Evolutionary conservation across 2,329 filamentous ascomycete genomes (phyloP).

Genomic region (Ambrosiella cleistominuta): DNA sequence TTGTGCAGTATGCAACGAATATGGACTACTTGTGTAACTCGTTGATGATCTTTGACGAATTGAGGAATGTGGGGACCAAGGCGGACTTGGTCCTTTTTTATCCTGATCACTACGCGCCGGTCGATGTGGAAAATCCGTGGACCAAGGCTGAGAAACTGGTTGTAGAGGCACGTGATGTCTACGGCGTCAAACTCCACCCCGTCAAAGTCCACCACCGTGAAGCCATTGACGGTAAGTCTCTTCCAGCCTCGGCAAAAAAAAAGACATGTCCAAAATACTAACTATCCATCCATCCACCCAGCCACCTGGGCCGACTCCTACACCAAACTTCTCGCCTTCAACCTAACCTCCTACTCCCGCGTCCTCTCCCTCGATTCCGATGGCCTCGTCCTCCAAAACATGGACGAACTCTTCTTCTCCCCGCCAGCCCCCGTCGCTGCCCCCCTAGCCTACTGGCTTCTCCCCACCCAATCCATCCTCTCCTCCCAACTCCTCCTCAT

Average conservation of each 20-base stretch:
- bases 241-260: too few relatives aligned
- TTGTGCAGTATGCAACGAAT: conserved; percentile 33
- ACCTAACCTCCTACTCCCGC: conserved; percentile 39
- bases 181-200: conserved; percentile 27
- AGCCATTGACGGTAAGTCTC: conserved; percentile 21
- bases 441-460: conserved; percentile 55
- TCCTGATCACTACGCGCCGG: conserved; percentile 20
- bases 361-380: conserved; percentile 43
- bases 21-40: conserved; percentile 31
- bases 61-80: conserved; percentile 25
- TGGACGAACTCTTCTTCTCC: conserved; percentile 56
- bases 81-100: conserved; percentile 31
- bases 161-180: conserved; percentile 26
- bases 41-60: conserved; percentile 31
- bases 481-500: conserved; percentile 46
- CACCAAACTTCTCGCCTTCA: conserved; percentile 53
- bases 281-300: conserved; percentile 11
- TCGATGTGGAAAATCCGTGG: conserved; percentile 17
- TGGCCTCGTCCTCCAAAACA: conserved; percentile 38
- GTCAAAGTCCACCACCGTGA: conserved; percentile 23
- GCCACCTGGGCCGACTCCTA: conserved; percentile 46
- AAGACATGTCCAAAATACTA: background rate
- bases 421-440: conserved; percentile 45
- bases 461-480: conserved; percentile 33
- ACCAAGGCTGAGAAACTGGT: conserved; percentile 21